Evolutionary conservation across 495 filamentous ascomycete species (phyloP), one percentile per base, ranked within the genome.

Genomic region (Penicillium salamii): DNA sequence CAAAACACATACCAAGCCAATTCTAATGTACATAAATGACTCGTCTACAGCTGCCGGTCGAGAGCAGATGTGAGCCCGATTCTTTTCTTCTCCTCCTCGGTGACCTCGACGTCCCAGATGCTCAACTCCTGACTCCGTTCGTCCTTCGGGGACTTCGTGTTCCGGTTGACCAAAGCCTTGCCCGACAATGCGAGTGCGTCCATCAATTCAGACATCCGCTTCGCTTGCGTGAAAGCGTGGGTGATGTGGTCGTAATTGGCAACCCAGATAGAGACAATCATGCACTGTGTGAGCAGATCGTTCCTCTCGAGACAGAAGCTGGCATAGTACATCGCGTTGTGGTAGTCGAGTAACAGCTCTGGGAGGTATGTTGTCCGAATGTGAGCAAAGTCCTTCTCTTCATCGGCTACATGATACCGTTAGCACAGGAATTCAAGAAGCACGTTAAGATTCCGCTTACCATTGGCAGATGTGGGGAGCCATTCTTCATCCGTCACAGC

Each of bases 311-410:
- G 68, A 32, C 76, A 70, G 20, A 78, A 78, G 3, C 86, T 86
- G 11, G 81, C 81, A 60, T 82, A 84, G 59, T 91, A 83, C 38
- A 95, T 67, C 15, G 84, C 80, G 56, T 75, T 84, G 65, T 86
- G 80, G 63, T 90, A 95, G n/a, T 85, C 86, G 32, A 96, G 76
- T 45, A 95, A 67, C 8, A 87, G 73, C 68, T 93, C 89, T 17
- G 91, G 91, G 24, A 97, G 71, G 66, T 91, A 95, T 4, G 79
- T 79, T 20, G 77, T 76, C 49, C 88, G 82, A 46, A 96, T 82
- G 15, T 78, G 38, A 50, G 69, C 66, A 15, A 71, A 61, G 26
- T 77, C 71, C 23, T 55, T 52, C 33, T 71, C 66, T 57, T 77
- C 75, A 1, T 63, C 54, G 37, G 62, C 75, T 78, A 43, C 42